Evolutionary conservation across 179 eudicot genomes (phyloP).

Genomic region (Corrigiola litoralis): DNA sequence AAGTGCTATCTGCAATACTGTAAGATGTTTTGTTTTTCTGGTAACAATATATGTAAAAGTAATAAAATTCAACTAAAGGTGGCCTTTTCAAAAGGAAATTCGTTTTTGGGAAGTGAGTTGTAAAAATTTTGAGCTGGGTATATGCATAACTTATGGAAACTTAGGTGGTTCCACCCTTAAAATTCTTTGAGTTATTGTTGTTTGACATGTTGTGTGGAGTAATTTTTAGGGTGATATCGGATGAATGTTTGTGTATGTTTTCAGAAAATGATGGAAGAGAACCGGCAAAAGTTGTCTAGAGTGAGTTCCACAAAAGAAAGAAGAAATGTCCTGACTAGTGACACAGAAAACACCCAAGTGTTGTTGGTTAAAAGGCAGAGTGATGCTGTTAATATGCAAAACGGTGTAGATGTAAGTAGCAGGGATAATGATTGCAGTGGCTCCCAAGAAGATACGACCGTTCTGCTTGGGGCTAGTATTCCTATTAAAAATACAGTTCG

Average conservation of each 20-base stretch:
- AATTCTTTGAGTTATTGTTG: neutral
- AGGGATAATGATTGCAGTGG: slow-evolving; percentile 57
- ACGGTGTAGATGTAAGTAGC: slow-evolving; percentile 44
- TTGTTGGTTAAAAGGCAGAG: slow-evolving; percentile 66
- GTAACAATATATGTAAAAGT: no score
- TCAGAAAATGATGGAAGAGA: slow-evolving; percentile 80
- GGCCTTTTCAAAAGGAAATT: no score
- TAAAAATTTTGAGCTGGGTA: no score
- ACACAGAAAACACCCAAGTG: slow-evolving; percentile 34
- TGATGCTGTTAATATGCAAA: slow-evolving; percentile 82
- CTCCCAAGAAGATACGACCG: slow-evolving; percentile 74
- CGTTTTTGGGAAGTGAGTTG: no score
- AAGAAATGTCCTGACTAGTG: slow-evolving; percentile 30
- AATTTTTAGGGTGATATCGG: neutral
- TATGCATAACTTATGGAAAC: no score
- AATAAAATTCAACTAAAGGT: no score
- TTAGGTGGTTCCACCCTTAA: no score
- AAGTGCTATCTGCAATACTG: no score
- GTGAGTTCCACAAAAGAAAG: slow-evolving; percentile 58
- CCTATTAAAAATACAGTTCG: slow-evolving; percentile 76
- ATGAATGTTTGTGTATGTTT: slow-evolving; percentile 11
- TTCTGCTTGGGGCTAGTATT: slow-evolving; percentile 80
- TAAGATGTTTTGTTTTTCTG: no score
- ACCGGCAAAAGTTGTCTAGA: slow-evolving; percentile 52
- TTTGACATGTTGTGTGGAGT: neutral